A percentile compares a stretch with the other conserved stretches of the same genome.
phyloP scores from a whole-genome alignment of 192 early-diverging fungal species.

The Entrophospora sp. region DNA sequence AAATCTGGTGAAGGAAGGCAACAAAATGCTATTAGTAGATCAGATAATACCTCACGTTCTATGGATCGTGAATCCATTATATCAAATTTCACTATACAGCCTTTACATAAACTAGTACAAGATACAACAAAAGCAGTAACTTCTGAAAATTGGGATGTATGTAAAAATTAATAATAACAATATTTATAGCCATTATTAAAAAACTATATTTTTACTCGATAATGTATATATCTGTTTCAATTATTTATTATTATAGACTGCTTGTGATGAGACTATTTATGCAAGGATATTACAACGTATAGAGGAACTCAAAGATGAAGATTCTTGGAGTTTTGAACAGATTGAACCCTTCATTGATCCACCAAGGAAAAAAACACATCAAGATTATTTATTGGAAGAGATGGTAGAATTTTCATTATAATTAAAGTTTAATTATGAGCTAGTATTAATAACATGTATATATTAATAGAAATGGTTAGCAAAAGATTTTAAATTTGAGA shows the following conservation, averaged over 20 bases:
- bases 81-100: slow-evolving; percentile 40
- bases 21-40: slow-evolving; percentile 13
- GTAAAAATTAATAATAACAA: background rate
- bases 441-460: background rate
- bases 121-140: slow-evolving; percentile 57
- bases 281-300: slow-evolving; percentile 54
- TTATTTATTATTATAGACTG: slow-evolving; percentile 38
- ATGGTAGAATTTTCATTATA: too few species aligned
- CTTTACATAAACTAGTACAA: slow-evolving; percentile 51
- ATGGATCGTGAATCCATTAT: slow-evolving; percentile 10
- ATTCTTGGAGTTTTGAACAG: slow-evolving; percentile 69
- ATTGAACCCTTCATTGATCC: slow-evolving; percentile 54
- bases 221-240: too few species aligned
- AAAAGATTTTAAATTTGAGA: slow-evolving; percentile 75
- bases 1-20: background rate
- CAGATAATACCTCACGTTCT: slow-evolving; percentile 15
- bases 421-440: too few species aligned
- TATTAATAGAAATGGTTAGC: slow-evolving; percentile 63
- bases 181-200: background rate
- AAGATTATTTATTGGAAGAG: slow-evolving; percentile 73
- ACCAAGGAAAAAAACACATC: slow-evolving; percentile 49
- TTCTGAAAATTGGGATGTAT: slow-evolving; percentile 65
- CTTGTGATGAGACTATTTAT: slow-evolving; percentile 64
- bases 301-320: slow-evolving; percentile 59
- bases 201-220: background rate